Evolutionary conservation across 2,329 filamentous ascomycete species (phyloP), one percentile per base, ranked within the genome.

Genomic region (Blastomyces emzantsi): DNA sequence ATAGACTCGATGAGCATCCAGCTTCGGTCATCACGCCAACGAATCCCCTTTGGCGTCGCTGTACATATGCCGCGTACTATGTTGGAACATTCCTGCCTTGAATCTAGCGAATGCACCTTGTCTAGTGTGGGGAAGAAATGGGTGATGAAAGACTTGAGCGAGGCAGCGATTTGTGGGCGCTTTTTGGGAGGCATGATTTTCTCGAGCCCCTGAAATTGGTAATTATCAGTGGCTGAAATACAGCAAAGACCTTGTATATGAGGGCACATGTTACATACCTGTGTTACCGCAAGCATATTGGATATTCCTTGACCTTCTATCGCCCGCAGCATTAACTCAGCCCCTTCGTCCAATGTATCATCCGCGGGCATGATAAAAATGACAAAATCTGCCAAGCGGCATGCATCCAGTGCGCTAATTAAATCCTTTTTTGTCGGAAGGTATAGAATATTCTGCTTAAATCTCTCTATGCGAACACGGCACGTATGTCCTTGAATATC

Each of bases 301-400:
- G 93, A 96, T 68, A 99, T 86, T 71, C 94, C 94, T 78, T 99
- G 94, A 70, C 91, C 90, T 78, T 97, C 92, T 41, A 97, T 87
- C 58, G 89, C 88, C 70, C 90, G 86, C 66, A 99, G 80, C 64
- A 97, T 87, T 69, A 91, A 79, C 76, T 97, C 92, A 67, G 92
- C 93, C 51, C 92, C 78, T 60, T 87, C 83, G 70, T 97, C 93
- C 7, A 95, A 90, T 8, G 96, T 91, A 66, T 90, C 84, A 55
- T 88, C 83, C 25, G 92, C 87, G 3, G 92, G 95, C 2, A 99
- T 78, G 17, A 96, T 81, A 65, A 97, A 86, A 8, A 97, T 77
- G 15, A 99, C 90, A 74, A 95, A 97, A 75, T 99, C 94, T 47
- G 94, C 92, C 22, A 91, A 83, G 63, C 91, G 86, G 66, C 91